Base-by-base conservation (phyloP, 768 basidiomycete species). In the Mycena amicta region DNA sequence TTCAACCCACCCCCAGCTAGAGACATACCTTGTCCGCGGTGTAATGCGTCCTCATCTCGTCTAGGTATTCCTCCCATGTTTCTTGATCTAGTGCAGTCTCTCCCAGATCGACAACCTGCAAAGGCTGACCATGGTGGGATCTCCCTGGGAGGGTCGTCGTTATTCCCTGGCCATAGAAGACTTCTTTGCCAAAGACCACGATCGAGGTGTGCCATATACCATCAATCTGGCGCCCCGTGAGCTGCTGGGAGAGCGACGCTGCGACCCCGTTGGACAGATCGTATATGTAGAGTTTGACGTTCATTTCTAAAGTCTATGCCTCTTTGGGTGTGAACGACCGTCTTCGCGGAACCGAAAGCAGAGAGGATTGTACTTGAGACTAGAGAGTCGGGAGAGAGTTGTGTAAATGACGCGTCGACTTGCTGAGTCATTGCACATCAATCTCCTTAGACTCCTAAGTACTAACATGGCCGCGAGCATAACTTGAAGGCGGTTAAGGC, bases 201-300 rank as follows among this genome's bases (percentile, higher is more conserved):
- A 98, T 82, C 16, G 92, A 93, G 0, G 95, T 96, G 73, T 98
- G 95, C 94, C 95, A 98, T 52, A 98, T 86, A 0, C 95, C 95
- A 61, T 97, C 92, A 53, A 97, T 93, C 72, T 95, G 93, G 52
- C 85, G 83, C 4, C 95, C 95, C 0, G 90, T 90, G 39, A 97
- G 79, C 71, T 90, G 89, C 47, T 80, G 74, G 5, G 93, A 95
- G 31, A 97, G 75, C 59, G 86, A 83, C 53, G 81, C 80, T 5
- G 93, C 95, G 66, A 96, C 79, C 40, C 95, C 95, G 67, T 88
- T 86, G 72, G 88, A 94, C 53, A 96, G 86, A 67, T 97, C 95
- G 72, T 97, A 97, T 1, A 96, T 85, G 68, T 95, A 94, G 25
- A 97, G 81, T 64, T 92, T 78, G 18, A 97, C 93, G n/a, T n/a